Percentiles rank a stretch among this genome's conserved stretches.
These are phyloP conservation scores for grape (Vitis vinifera) DNA, from an alignment of 164 flowering plant genomes.

Conservation along the genomic window ASM3070453v1 NC_081813.1:20616501-20617000, in stretches of 20 bases:
- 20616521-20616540: too few species aligned
- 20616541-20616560: not conserved
- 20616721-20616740: constrained; percentile 68
- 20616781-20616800: constrained; percentile 29
- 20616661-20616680: constrained; percentile 61
- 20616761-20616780: constrained; percentile 17
- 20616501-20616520: too few species aligned
- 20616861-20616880: constrained; percentile 33
- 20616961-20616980: not conserved
- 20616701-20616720: constrained; percentile 79
- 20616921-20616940: constrained; percentile 42
- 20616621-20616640: too few species aligned
- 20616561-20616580: not conserved
- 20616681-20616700: constrained; percentile 63
- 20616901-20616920: constrained; percentile 38
- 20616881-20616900: constrained; percentile 47
- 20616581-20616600: too few species aligned
- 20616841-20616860: constrained; percentile 32
- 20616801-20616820: constrained; percentile 19
- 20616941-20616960: not conserved
- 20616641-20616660: not conserved
- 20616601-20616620: too few species aligned
- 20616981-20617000: not conserved
- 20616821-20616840: constrained; percentile 37
- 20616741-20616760: constrained; percentile 50